Conservation (phyloP, 805 yeast genomes). For the Candida takata region DNA sequence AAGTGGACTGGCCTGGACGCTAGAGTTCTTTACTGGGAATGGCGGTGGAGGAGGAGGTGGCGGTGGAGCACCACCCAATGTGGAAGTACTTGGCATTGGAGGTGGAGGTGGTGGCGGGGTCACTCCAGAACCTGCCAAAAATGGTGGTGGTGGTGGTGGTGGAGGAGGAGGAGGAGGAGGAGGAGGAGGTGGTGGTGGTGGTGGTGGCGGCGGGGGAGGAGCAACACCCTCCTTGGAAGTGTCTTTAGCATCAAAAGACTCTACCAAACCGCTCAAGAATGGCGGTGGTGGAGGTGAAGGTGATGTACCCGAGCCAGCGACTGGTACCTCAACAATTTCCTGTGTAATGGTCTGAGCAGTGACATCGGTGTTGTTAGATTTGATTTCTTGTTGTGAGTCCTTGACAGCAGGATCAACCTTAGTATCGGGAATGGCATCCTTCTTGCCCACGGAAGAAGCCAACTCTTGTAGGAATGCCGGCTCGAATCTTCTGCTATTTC, state of each 20-base stretch:
- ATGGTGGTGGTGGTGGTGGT: conserved; percentile 8
- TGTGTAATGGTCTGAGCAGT: neutral
- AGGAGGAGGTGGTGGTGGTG: conserved; percentile 11
- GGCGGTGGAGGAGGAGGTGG: conserved; percentile 16
- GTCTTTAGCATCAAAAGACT: too few species aligned
- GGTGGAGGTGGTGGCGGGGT: conserved; percentile 18
- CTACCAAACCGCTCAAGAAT: neutral
- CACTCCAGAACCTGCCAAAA: conserved; percentile 3
- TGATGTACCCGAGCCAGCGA: conserved; percentile 18
- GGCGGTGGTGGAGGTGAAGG: conserved; percentile 26
- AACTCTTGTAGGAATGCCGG: conserved; percentile 50
- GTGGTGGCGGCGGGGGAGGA: conserved; percentile 31
- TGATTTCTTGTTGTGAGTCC: too few species aligned
- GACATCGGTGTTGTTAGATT: too few species aligned
- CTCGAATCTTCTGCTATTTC: conserved; percentile 31
- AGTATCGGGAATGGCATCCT: conserved; percentile 19
- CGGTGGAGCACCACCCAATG: conserved; percentile 3
- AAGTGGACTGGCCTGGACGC: conserved; percentile 17
- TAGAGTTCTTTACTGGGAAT: conserved; percentile 11
- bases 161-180: conserved; percentile 16
- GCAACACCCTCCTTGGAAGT: too few species aligned
- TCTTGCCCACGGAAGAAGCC: conserved; percentile 39
- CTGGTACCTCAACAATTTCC: conserved; percentile 17
- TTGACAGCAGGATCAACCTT: conserved; percentile 1
- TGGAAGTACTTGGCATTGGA: conserved; percentile 10